Evolutionary conservation across 768 basidiomycete species (phyloP).

Genomic region (Tephrocybe sp.): DNA sequence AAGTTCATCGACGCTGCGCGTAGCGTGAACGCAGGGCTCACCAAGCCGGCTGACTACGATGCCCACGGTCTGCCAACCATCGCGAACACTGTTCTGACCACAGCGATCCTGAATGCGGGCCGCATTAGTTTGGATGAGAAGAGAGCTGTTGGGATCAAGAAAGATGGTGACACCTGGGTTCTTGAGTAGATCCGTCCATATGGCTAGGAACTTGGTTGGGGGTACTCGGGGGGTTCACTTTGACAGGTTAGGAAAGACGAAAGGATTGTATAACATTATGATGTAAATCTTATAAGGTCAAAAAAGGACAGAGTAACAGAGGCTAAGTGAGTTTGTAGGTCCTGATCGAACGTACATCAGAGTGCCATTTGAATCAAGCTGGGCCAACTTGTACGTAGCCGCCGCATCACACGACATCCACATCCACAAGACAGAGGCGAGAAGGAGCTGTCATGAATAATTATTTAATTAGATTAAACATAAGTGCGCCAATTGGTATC

Average conservation of each 20-base stretch:
- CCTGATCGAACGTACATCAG: no score
- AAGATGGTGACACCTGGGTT: slow-evolving; percentile 60
- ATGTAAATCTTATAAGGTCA: slow-evolving; percentile 3
- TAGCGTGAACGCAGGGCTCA: slow-evolving; percentile 68
- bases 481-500: no score
- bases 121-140: slow-evolving; percentile 89
- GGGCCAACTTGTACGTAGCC: no score
- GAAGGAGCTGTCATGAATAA: no score
- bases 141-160: slow-evolving; percentile 75
- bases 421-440: neutral
- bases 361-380: no score
- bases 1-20: slow-evolving; percentile 87
- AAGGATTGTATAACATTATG: slow-evolving; percentile 12
- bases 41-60: slow-evolving; percentile 74
- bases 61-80: slow-evolving; percentile 82
- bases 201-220: slow-evolving; percentile 4
- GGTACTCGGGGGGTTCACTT: neutral
- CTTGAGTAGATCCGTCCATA: slow-evolving; percentile 48
- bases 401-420: no score
- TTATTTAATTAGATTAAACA: neutral
- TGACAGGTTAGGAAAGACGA: slow-evolving; percentile 11
- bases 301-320: no score
- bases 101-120: slow-evolving; percentile 88
- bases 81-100: slow-evolving; percentile 81
- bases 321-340: no score